Evolutionary conservation across 2,329 filamentous ascomycete species (phyloP).

Genomic region (Aureobasidium sp.): DNA sequence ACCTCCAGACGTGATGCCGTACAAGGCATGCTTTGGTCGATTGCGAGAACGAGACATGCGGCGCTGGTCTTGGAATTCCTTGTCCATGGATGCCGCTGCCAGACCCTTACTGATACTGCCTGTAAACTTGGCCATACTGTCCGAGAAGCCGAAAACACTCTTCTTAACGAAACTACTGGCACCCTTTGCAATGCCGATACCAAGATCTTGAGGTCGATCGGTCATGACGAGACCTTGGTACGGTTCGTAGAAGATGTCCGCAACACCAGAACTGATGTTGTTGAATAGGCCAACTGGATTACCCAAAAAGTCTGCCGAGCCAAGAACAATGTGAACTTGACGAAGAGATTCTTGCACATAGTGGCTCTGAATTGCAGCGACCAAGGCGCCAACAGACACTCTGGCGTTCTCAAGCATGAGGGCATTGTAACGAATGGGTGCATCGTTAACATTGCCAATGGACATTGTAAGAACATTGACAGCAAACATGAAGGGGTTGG

Average conservation of each 20-base stretch:
- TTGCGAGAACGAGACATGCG: slow-evolving; percentile 91
- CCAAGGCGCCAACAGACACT: slow-evolving; percentile 75
- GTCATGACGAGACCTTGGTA: slow-evolving; percentile 97
- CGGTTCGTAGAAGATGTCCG: slow-evolving; percentile 98
- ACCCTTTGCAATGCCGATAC: slow-evolving; percentile 90
- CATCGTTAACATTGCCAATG: slow-evolving; percentile 97
- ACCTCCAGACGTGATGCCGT: slow-evolving; percentile 89
- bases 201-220: slow-evolving; percentile 89
- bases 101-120: slow-evolving; percentile 95
- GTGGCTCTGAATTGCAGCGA: slow-evolving; percentile 83
- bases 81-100: slow-evolving; percentile 90
- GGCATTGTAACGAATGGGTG: slow-evolving; percentile 86
- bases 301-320: slow-evolving; percentile 93
- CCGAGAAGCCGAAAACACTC: slow-evolving; percentile 92
- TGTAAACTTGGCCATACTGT: slow-evolving; percentile 96
- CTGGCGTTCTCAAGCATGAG: slow-evolving; percentile 92
- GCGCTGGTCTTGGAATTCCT: slow-evolving; percentile 94
- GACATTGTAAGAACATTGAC: slow-evolving; percentile 99
- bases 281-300: slow-evolving; percentile 98
- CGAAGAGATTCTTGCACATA: slow-evolving; percentile 95
- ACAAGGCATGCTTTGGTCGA: slow-evolving; percentile 91
- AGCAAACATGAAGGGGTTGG: slow-evolving; percentile 96
- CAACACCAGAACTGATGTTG: slow-evolving; percentile 93
- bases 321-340: slow-evolving; percentile 94
- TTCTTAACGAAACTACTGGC: slow-evolving; percentile 98